A percentile compares a stretch with the other conserved stretches of the same genome.
Conservation (phyloP, 1,139 yeast genomes). For the Saccharomyces hybrid region DNA sequence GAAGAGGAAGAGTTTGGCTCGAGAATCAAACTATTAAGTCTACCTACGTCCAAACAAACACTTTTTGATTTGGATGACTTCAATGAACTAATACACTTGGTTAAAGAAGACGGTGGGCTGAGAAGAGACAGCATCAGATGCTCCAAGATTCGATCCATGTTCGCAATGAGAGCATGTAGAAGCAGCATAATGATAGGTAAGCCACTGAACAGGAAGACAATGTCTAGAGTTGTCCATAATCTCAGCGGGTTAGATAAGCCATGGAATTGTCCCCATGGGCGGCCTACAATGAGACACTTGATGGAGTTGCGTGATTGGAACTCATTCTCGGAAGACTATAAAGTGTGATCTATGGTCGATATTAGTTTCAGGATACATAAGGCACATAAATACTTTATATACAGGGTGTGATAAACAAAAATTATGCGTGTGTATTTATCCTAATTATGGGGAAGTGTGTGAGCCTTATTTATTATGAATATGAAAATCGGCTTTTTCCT, state of each 20-base stretch:
- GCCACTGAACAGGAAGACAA: slow-evolving; percentile 46
- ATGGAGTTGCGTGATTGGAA: slow-evolving; percentile 50
- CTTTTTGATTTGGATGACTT: slow-evolving; percentile 64
- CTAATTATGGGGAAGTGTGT: no score
- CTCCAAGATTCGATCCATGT: slow-evolving; percentile 69
- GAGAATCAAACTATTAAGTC: slow-evolving; percentile 47
- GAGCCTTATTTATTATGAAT: not conserved
- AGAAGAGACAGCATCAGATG: slow-evolving; percentile 45
- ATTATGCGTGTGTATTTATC: not conserved
- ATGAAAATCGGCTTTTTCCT: not conserved
- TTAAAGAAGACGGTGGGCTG: slow-evolving; percentile 38
- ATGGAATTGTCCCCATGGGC: slow-evolving; percentile 98
- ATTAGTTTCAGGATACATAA: not conserved
- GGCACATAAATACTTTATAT: not conserved
- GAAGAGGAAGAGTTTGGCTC: slow-evolving; percentile 48
- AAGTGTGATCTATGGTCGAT: slow-evolving; percentile 7
- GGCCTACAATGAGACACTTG: slow-evolving; percentile 92
- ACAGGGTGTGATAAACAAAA: not conserved
- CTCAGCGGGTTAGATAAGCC: slow-evolving; percentile 76
- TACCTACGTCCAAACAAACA: slow-evolving; percentile 68
- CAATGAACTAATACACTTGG: slow-evolving; percentile 60
- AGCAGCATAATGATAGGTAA: slow-evolving; percentile 91
- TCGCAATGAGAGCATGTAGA: slow-evolving; percentile 94
- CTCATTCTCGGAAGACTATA: slow-evolving; percentile 38
- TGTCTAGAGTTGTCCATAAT: slow-evolving; percentile 61